Conservation (phyloP, 495 filamentous ascomycete genomes). For the Daldinia grandis region DNA sequence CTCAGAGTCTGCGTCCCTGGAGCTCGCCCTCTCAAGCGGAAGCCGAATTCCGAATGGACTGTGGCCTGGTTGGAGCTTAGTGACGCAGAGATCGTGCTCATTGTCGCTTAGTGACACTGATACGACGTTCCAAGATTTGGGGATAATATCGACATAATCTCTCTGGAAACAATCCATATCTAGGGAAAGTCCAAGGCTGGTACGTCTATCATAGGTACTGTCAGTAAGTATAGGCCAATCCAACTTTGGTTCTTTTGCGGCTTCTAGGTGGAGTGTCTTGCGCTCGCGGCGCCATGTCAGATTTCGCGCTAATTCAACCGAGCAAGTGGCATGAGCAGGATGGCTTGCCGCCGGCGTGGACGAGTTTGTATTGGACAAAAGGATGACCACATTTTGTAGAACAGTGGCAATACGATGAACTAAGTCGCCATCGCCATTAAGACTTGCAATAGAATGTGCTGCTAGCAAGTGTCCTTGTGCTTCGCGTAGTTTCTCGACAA, state of each 20-base stretch:
- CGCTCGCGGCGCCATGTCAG: constrained; percentile 67
- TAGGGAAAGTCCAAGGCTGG: constrained; percentile 50
- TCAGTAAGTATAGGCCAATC: constrained; percentile 44
- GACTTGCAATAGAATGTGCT: constrained; percentile 62
- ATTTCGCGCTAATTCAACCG: constrained; percentile 69
- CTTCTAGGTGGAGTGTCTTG: constrained; percentile 57
- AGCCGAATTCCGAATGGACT: constrained; percentile 85
- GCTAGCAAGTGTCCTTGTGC: constrained; percentile 68
- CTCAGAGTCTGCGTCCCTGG: constrained; percentile 80
- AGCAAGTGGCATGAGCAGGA: constrained; percentile 66
- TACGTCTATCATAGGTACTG: constrained; percentile 39
- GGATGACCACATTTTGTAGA: constrained; percentile 68
- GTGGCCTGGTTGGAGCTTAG: constrained; percentile 74
- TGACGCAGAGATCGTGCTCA: constrained; percentile 81
- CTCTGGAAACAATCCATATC: constrained; percentile 67
- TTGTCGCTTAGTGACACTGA: constrained; percentile 85
- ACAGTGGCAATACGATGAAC: constrained; percentile 66
- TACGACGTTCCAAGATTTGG: constrained; percentile 80
- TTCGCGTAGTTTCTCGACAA: constrained; percentile 65
- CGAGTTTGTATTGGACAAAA: constrained; percentile 68
- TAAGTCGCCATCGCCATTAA: constrained; percentile 55
- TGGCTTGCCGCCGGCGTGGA: constrained; percentile 49
- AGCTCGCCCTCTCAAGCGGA: constrained; percentile 81
- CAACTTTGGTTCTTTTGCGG: constrained; percentile 38
- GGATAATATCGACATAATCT: constrained; percentile 83